Evolutionary conservation across 352 stramenopile species (phyloP).

Genomic region (Blastocystis sp.): DNA sequence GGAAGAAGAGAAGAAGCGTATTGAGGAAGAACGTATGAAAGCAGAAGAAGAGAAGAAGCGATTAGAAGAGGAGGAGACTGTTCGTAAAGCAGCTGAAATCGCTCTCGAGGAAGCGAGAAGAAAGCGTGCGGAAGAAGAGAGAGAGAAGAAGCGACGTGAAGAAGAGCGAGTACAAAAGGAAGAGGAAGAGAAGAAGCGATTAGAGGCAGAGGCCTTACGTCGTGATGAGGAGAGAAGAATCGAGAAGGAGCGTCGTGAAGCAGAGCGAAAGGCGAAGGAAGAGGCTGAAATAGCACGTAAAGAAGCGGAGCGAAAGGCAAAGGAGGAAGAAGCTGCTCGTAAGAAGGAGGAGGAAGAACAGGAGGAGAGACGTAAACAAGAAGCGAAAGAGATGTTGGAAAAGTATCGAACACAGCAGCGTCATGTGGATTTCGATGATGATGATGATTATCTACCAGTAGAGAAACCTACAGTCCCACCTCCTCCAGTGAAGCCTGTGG

Average conservation of each 20-base stretch:
- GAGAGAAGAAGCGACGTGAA: background rate
- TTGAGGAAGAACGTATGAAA: background rate
- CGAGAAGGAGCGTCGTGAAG: too few species aligned
- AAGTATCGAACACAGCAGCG: conserved; percentile 23
- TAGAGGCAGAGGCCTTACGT: background rate
- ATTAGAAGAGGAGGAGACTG: background rate
- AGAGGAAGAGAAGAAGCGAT: background rate
- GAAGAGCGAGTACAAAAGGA: background rate
- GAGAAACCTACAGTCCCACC: conserved; percentile 1
- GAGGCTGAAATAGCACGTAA: background rate
- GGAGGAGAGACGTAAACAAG: background rate
- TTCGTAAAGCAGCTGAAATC: background rate
- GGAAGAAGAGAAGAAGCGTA: background rate
- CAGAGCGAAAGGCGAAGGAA: background rate
- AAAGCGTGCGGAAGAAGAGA: background rate
- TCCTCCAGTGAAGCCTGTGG: background rate
- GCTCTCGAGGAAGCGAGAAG: background rate
- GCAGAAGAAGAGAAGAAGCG: background rate
- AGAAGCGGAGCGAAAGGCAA: background rate
- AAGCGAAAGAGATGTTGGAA: conserved; percentile 21
- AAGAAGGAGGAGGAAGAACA: background rate
- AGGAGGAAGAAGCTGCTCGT: background rate
- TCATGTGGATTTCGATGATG: conserved; percentile 21
- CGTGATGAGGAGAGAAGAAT: background rate
- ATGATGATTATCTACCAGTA: background rate